A percentile compares a stretch with the other conserved stretches of the same genome.
These are phyloP conservation scores for Kluyveromyces siamensis DNA, from an alignment of 805 yeast genomes.

Conservation along the genomic window DNA sequence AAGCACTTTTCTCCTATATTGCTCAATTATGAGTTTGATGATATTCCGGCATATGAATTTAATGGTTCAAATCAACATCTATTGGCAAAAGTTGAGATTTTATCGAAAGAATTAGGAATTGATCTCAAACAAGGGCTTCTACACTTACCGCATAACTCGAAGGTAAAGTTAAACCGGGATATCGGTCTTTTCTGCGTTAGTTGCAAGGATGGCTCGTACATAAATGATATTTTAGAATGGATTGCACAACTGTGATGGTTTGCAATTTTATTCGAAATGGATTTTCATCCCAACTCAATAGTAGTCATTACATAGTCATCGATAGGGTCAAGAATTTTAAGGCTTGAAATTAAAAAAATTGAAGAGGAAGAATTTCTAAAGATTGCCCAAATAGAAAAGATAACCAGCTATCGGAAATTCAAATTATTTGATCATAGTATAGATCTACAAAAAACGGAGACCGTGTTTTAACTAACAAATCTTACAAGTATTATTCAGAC, in stretches of 20 bases:
- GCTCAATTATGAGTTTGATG: constrained; percentile 12
- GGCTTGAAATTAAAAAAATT: background rate
- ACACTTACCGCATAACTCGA: constrained; percentile 7
- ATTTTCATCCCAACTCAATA: background rate
- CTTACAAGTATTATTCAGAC: background rate
- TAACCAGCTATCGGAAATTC: too few species aligned
- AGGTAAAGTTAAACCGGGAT: constrained; percentile 11
- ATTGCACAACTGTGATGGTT: constrained; percentile 10
- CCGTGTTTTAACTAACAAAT: background rate
- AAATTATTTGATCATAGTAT: background rate
- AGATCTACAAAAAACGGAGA: background rate
- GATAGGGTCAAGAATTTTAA: background rate
- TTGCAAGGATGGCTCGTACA: constrained; percentile 15
- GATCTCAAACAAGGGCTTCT: constrained; percentile 13
- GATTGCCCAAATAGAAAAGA: too few species aligned
- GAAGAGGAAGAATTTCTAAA: background rate
- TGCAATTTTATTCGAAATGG: background rate
- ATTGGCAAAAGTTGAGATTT: constrained; percentile 12
- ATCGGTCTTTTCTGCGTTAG: constrained; percentile 15
- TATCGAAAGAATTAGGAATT: constrained; percentile 14
- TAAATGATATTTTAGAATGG: constrained; percentile 14
- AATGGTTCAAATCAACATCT: constrained; percentile 11
- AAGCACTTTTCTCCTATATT: constrained; percentile 9
- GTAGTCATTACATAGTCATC: background rate
- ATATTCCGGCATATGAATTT: constrained; percentile 9